Conservation (phyloP, 306 rosid species). For the Prunus fruticosa region DNA sequence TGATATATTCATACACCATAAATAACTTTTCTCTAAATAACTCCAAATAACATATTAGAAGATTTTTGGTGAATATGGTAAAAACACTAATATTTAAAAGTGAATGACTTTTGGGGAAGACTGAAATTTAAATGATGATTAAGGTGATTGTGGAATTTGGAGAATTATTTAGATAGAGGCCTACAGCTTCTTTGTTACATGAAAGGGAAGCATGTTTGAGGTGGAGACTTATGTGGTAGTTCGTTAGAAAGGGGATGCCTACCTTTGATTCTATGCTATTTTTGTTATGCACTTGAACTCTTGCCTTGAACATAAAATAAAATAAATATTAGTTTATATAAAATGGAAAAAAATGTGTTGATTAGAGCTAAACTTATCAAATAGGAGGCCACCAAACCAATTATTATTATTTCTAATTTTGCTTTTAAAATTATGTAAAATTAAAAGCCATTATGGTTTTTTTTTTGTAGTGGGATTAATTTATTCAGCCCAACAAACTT, state of each 20-base stretch:
- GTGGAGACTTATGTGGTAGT: not conserved
- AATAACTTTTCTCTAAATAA: too few relatives aligned
- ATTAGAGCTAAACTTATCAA: too few relatives aligned
- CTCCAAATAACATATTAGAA: too few relatives aligned
- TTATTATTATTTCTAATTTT: not conserved
- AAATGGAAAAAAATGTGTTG: not conserved
- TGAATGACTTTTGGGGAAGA: too few relatives aligned
- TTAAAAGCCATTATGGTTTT: not conserved
- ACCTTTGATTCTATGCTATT: conserved; percentile 2
- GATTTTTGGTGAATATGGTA: too few relatives aligned
- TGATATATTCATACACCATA: too few relatives aligned
- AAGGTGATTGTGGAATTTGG: not conserved
- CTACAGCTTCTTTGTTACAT: not conserved
- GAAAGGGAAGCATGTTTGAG: conserved; percentile 21
- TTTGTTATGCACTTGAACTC: not conserved
- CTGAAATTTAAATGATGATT: not conserved
- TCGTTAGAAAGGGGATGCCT: conserved; percentile 3
- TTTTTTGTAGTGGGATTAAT: not conserved
- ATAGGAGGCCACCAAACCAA: not conserved
- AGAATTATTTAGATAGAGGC: not conserved
- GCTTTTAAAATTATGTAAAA: not conserved
- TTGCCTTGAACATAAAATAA: not conserved
- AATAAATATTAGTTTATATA: not conserved
- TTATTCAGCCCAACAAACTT: not conserved
- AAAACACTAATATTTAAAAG: too few relatives aligned